Evolutionary conservation across 805 yeast genomes (phyloP), one percentile per base, ranked within the genome.

Genomic region (Kazachstania taianensis): DNA sequence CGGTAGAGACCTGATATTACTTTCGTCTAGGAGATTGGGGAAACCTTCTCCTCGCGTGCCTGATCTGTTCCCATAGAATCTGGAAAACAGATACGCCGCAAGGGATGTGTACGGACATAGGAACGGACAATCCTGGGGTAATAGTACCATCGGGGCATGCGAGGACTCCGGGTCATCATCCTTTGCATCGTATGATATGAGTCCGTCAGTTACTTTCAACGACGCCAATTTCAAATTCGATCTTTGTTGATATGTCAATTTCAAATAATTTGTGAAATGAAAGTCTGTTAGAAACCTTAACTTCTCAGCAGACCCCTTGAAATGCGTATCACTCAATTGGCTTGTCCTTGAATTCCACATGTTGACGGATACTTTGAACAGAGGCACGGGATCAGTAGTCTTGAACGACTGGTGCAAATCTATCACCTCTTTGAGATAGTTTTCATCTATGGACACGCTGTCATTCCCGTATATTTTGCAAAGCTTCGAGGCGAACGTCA

Each of bases 271-370:
- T n/a, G 52, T 41, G 20, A 53, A 41, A 18, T 54, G 59, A 42
- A 50, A 57, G 32, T 57, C 62, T 7, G 50, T 47, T 16, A 57
- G 38, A 30, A 56, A 54, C 20, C 54, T 42, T 30, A 48, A 37
- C 34, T 49, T 53, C 27, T 56, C 60, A 17, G 49, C 37, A 17
- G 52, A 33, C 1, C 55, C 46, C 36, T 48, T 52, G 39, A 56
- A 56, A 31, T 41, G 45, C 28, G 48, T 53, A 18, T 48, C 49
- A 6, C 48, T 39, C 27, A 54, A 38, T 30, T 44, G 38, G 12
- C 24, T 37, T n/a, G 55, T 47, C 19, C 43, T 36, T 9, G 55
- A 43, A 32, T 50, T 53, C 61, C 61, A 57, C 26, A 53, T 22
- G 37, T 55, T 51, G 17, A 48, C 30, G n/a, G 61, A 52, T 4